Percentiles rank a stretch among this genome's conserved stretches.
Conservation (phyloP, 208 protist genomes). For the Trypanosoma vivax region DNA sequence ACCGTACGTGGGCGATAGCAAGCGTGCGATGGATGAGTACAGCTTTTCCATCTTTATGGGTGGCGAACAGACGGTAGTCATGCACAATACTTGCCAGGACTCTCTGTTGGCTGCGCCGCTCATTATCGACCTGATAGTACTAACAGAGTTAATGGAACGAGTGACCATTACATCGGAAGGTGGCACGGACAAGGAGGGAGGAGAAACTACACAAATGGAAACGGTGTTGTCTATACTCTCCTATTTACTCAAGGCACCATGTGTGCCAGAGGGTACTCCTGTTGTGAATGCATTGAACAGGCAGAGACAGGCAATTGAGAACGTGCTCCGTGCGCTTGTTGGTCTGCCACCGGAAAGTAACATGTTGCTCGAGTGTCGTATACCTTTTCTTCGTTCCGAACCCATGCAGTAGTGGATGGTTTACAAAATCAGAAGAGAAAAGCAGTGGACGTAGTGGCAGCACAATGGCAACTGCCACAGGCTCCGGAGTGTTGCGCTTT, state of each 20-base stretch:
- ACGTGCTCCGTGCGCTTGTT: conserved; percentile 94
- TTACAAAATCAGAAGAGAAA: not conserved
- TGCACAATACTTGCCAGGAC: conserved; percentile 99
- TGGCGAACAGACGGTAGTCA: conserved; percentile 91
- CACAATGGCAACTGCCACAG: not conserved
- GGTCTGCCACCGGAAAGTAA: conserved; percentile 93
- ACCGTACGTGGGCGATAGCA: conserved; percentile 95
- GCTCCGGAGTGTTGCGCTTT: too few species aligned
- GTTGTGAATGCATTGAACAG: conserved; percentile 97
- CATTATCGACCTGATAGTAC: conserved; percentile 97
- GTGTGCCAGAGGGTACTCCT: conserved; percentile 90
- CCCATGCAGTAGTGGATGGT: not conserved
- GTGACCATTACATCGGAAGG: conserved; percentile 53
- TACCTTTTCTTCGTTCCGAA: conserved; percentile 46
- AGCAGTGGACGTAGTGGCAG: not conserved
- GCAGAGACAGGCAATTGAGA: conserved; percentile 93
- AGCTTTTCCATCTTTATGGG: conserved; percentile 97
- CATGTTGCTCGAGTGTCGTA: conserved; percentile 94
- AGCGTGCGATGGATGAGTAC: conserved; percentile 99
- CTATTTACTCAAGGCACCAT: conserved; percentile 96
- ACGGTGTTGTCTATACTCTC: conserved; percentile 92
- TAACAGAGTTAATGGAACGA: conserved; percentile 95
- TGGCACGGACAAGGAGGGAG: conserved; percentile 11
- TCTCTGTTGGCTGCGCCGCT: conserved; percentile 97
- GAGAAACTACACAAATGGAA: conserved; percentile 73